phyloP scores from a whole-genome alignment of 2,329 filamentous ascomycete species.

The Diaporthe velutina region DNA sequence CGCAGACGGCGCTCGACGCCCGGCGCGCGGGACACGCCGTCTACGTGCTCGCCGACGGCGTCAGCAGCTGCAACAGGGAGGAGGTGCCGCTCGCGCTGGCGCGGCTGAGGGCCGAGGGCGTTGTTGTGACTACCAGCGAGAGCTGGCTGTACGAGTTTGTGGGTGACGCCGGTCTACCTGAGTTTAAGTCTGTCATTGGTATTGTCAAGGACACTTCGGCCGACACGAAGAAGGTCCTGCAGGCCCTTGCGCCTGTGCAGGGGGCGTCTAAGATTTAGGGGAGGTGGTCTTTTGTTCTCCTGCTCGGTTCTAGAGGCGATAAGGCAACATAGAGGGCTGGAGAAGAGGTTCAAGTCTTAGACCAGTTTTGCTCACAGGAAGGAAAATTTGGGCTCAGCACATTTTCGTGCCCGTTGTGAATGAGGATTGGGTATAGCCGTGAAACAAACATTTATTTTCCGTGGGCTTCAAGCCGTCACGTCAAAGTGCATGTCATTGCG shows the following conservation, averaged over 20 bases:
- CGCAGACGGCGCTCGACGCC: conserved; percentile 90
- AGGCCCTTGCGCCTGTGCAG: conserved; percentile 69
- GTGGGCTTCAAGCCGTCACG: background rate
- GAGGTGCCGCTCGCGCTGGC: conserved; percentile 86
- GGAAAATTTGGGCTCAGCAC: background rate
- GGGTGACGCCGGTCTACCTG: conserved; percentile 80
- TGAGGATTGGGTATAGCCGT: background rate
- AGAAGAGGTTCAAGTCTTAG: background rate
- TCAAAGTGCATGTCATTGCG: background rate
- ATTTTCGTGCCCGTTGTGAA: fast-evolving
- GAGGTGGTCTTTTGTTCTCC: background rate
- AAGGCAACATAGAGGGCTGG: background rate
- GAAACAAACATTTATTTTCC: background rate
- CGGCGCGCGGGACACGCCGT: conserved; percentile 81
- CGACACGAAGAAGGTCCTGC: conserved; percentile 78
- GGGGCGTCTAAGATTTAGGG: conserved; percentile 64
- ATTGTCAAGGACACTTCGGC: conserved; percentile 83
- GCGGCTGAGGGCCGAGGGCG: conserved; percentile 81
- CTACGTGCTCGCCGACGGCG: conserved; percentile 89
- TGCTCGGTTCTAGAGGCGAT: background rate
- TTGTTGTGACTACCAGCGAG: conserved; percentile 87
- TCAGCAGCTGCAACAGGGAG: conserved; percentile 86
- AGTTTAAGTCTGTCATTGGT: conserved; percentile 80
- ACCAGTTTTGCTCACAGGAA: background rate
- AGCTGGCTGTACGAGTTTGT: conserved; percentile 90